A percentile compares a stretch with the other conserved stretches of the same genome.
phyloP scores from a whole-genome alignment of 371 early-diverging fungal genomes.

The Mortierella sp. region DNA sequence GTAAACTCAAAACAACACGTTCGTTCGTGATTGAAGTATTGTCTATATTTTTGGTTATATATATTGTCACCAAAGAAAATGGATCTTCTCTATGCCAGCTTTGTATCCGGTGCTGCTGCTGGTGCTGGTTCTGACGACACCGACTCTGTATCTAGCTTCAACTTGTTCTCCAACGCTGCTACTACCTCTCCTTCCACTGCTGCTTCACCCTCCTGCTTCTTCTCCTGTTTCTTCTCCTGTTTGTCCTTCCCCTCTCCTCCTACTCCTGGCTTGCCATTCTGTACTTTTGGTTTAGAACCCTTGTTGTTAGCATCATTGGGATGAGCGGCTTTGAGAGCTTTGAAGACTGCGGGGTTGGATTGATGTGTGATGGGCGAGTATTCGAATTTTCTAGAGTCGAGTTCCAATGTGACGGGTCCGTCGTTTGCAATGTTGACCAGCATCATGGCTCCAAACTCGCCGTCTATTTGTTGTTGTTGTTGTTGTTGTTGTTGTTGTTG shows the following conservation, averaged over 20 bases:
- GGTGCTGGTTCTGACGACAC: not conserved
- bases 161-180: no score
- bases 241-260: not conserved
- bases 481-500: no score
- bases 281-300: not conserved
- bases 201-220: not conserved
- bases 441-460: constrained; percentile 92
- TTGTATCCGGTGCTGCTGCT: no score
- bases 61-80: not conserved
- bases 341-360: constrained; percentile 19
- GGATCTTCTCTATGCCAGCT: not conserved
- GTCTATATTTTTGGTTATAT: no score
- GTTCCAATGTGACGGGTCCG: constrained; percentile 84
- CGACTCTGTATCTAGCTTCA: no score
- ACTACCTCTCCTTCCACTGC: no score
- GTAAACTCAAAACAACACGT: not conserved
- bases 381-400: constrained; percentile 72
- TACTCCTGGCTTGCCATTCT: not conserved
- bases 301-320: not conserved
- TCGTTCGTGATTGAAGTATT: no score
- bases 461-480: no score
- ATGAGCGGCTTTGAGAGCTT: constrained; percentile 15
- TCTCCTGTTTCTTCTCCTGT: not conserved
- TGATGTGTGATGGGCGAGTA: constrained; percentile 31
- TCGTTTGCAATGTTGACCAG: constrained; percentile 88